Evolutionary conservation across 495 filamentous ascomycete species (phyloP).

Genomic region (Cladorrhinum samala): DNA sequence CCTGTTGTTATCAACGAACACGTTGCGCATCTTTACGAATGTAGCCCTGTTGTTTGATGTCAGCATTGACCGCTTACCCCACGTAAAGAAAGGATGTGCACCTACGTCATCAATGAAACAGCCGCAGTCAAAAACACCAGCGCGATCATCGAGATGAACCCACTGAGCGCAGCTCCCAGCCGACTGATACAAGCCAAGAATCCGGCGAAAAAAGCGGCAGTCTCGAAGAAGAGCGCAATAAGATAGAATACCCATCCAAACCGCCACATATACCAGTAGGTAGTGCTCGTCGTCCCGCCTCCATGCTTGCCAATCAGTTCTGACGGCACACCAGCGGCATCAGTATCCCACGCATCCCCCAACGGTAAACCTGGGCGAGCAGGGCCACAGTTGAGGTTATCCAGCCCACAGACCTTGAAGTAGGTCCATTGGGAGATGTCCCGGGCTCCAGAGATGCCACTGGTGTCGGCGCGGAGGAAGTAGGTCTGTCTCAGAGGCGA

Average conservation of each 20-base stretch:
- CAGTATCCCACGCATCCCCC: conserved; percentile 44
- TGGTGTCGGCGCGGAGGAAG: conserved; percentile 68
- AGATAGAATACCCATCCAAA: conserved; percentile 71
- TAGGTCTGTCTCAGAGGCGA: conserved; percentile 67
- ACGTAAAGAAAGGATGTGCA: too few relatives aligned
- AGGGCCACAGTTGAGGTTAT: conserved; percentile 42
- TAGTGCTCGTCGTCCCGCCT: conserved; percentile 40
- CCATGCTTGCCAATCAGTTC: conserved; percentile 39
- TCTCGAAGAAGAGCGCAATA: conserved; percentile 59
- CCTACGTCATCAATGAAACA: conserved; percentile 49
- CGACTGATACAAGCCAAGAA: conserved; percentile 46
- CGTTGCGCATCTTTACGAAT: conserved; percentile 69
- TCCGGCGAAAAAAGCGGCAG: conserved; percentile 48
- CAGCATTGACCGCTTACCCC: too few relatives aligned
- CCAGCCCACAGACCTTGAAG: conserved; percentile 60
- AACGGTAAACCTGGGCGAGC: conserved; percentile 40
- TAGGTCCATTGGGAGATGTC: conserved; percentile 76
- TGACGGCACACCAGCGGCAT: conserved; percentile 33
- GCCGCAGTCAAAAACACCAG: conserved; percentile 42
- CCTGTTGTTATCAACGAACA: conserved; percentile 54
- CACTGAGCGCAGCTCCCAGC: conserved; percentile 41
- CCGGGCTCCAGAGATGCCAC: conserved; percentile 59
- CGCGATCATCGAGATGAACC: conserved; percentile 30
- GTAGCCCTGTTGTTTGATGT: conserved; percentile 40
- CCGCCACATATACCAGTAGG: conserved; percentile 52